Conservation (phyloP, 305 asterid species). For the Fraxinus latifolia region DNA sequence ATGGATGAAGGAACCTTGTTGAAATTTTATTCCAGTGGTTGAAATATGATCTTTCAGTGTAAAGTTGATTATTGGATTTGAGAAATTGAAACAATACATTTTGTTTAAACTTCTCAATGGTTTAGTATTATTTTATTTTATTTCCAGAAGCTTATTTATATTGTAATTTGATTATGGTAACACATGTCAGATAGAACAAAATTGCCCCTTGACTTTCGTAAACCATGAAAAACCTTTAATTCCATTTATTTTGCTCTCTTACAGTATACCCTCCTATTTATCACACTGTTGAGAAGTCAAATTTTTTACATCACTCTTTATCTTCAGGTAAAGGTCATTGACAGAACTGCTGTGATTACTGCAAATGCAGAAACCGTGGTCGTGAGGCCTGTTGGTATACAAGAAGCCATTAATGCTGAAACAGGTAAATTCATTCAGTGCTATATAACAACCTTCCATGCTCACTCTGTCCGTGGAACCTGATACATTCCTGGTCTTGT, state of each 20-base stretch:
- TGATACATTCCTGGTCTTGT: neutral
- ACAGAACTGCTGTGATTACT: slow-evolving; percentile 64
- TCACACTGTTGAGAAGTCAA: neutral
- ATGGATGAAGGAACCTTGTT: neutral
- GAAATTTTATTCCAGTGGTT: neutral
- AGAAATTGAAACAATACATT: neutral
- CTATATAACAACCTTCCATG: neutral
- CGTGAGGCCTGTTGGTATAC: slow-evolving; percentile 68
- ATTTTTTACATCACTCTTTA: slow-evolving; percentile 6
- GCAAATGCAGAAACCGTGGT: slow-evolving; percentile 78
- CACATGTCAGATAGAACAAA: neutral
- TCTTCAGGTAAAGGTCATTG: slow-evolving; percentile 77
- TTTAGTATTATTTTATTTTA: neutral
- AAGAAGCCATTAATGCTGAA: slow-evolving; percentile 72
- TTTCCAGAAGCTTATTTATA: neutral
- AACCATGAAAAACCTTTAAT: neutral
- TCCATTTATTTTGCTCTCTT: neutral
- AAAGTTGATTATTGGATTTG: neutral
- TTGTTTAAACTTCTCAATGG: neutral
- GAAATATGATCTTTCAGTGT: neutral
- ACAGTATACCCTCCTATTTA: neutral
- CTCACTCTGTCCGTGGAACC: neutral
- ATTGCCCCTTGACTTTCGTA: neutral
- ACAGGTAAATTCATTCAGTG: slow-evolving; percentile 41
- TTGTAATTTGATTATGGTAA: neutral